These are phyloP conservation scores for Fusarium sp. DNA, from an alignment of 2,329 filamentous ascomycete genomes.

Conservation along the genomic window DNA sequence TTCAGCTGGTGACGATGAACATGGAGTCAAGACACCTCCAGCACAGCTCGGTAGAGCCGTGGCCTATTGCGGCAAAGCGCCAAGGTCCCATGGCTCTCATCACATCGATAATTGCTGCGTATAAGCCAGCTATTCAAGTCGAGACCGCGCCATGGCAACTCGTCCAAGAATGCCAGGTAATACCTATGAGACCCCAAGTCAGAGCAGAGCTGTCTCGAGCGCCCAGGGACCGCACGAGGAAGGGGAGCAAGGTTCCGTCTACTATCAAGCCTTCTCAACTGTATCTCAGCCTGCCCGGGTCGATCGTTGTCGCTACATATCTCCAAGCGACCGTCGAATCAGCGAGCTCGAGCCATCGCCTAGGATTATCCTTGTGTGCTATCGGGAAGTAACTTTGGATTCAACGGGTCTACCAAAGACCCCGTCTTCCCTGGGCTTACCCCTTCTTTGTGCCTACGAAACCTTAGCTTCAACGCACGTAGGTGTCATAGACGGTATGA, in stretches of 20 bases:
- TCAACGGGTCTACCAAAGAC: constrained; percentile 10
- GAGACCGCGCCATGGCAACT: constrained; percentile 16
- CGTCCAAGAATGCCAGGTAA: constrained; percentile 28
- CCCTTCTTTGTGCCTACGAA: background rate
- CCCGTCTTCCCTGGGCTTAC: background rate
- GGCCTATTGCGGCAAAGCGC: constrained; percentile 16
- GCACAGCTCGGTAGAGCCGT: background rate
- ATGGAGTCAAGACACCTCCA: constrained; percentile 20
- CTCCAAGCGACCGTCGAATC: background rate
- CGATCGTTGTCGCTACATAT: constrained; percentile 19
- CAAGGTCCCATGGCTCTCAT: constrained; percentile 3
- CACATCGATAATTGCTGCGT: constrained; percentile 9
- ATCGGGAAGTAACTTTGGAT: constrained; percentile 6
- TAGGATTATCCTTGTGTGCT: constrained; percentile 4
- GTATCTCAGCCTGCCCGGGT: constrained; percentile 14
- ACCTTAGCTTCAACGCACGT: background rate
- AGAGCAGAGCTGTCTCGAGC: constrained; percentile 31
- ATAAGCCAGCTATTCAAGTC: constrained; percentile 14
- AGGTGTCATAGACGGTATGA: constrained; percentile 13
- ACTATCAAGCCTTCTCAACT: constrained; percentile 4
- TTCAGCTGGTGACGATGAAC: constrained; percentile 22
- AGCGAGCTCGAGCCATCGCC: background rate
- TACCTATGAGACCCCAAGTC: constrained; percentile 19
- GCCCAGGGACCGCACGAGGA: constrained; percentile 1
- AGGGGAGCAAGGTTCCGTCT: constrained; percentile 21